These are phyloP conservation scores for Suillus tomentosus DNA, from an alignment of 768 basidiomycete genomes.

Conservation along the genomic window DNA sequence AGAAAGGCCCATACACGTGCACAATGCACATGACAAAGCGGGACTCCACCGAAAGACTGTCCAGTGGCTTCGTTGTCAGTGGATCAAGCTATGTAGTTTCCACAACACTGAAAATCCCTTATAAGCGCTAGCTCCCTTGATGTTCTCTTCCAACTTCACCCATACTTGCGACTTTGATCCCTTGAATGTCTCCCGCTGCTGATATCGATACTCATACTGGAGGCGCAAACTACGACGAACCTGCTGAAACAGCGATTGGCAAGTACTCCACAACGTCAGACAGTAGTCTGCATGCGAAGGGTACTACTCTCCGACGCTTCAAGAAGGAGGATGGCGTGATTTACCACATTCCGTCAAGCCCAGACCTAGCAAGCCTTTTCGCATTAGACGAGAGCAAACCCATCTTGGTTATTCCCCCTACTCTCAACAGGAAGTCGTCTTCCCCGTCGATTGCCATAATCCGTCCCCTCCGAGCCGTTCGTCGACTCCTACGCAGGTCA, in stretches of 20 bases:
- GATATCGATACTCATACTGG: background rate
- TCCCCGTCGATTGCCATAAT: background rate
- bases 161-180: background rate
- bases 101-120: background rate
- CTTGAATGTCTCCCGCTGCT: background rate
- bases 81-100: background rate
- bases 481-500: background rate
- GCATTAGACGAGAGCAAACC: background rate
- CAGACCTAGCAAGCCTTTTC: background rate
- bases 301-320: background rate
- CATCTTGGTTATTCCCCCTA: no score
- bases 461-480: background rate
- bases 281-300: background rate
- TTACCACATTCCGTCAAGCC: background rate
- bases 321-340: constrained; percentile 1
- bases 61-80: background rate
- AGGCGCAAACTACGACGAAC: background rate
- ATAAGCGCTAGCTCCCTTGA: background rate
- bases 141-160: background rate
- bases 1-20: background rate
- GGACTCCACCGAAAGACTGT: background rate
- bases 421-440: background rate
- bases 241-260: background rate
- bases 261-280: background rate
- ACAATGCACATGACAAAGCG: no score